phyloP scores from a whole-genome alignment of 2,329 filamentous ascomycete genomes.

The Myriosclerotinia duriaeana region DNA sequence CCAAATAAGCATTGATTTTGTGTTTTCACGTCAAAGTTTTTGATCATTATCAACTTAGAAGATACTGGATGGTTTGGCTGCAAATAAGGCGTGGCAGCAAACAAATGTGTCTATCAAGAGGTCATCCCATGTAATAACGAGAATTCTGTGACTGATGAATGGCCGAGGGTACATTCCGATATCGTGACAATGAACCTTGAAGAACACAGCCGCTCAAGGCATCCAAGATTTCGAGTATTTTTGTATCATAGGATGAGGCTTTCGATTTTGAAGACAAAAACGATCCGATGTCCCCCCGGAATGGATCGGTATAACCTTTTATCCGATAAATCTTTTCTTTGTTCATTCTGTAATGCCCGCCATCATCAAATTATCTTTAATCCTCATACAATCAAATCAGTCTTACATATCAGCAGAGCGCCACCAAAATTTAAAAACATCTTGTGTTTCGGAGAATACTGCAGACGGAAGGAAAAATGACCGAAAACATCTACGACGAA shows the following conservation, averaged over 20 bases:
- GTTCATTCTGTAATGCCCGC: neutral
- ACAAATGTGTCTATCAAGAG: neutral
- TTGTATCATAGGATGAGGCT: neutral
- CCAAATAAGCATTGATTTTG: neutral
- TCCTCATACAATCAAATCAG: neutral
- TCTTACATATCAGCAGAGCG: neutral
- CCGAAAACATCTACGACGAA: slow-evolving; percentile 82
- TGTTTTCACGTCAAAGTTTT: neutral
- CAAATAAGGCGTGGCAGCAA: neutral
- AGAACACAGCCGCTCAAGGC: neutral
- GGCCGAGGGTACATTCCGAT: neutral
- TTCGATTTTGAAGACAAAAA: neutral
- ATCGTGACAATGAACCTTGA: neutral
- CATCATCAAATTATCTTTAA: neutral
- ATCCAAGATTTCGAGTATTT: neutral
- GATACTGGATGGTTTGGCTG: neutral
- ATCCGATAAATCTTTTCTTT: slow-evolving; percentile 16
- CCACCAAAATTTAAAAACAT: neutral
- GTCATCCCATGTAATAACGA: neutral
- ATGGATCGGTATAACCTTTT: neutral
- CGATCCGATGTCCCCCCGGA: neutral
- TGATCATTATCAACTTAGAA: neutral
- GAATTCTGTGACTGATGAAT: neutral
- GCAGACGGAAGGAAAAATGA: neutral
- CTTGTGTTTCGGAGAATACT: neutral